Evolutionary conservation across 306 rosid species (phyloP), one percentile per base, ranked within the genome.

Genomic region (Elaeagnus macrophylla): DNA sequence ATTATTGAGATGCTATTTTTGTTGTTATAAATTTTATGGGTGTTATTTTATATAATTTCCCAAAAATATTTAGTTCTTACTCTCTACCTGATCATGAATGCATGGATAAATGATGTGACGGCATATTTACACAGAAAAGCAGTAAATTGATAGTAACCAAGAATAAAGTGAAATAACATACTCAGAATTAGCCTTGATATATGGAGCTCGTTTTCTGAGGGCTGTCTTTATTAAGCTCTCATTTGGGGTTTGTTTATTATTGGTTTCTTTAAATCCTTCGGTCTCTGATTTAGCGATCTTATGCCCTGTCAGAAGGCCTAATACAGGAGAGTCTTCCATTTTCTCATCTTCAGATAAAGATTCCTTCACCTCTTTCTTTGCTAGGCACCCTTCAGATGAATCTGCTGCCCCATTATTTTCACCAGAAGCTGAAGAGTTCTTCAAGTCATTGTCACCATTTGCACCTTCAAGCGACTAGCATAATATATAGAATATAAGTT

Each of bases 141-240:
- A 36, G 47, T 16, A 51, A 43, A 61, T 48, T 19, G 44, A 47
- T 0, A 63, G 32, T 5, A 65, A 39, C 49, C 52, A 48, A 57
- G 54, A 36, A 39, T 60, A 46, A 60, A 60, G 77, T 45, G 39
- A 55, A 57, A 68, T 5, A 55, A 48, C 97, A 49, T 91, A 91
- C 97, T 82, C 95, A 1, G 94, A 74, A 80, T 91, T 86, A 66
- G 80, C 82, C 79, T 67, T 86, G 64, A 91, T 39, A 62, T 91
- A 91, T 16, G 82, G 54, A 60, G 67, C 64, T 80, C 87, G 78
- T 70, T 86, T 86, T 53, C 66, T 66, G 47, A 91, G 70, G 59
- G 99, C 96, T 77, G 66, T 67, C 79, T 68, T 82, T 59, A 91
- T 91, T 53, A 61, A 57, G 54, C 66, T 64, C 68, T 86, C 90